phyloP scores from a whole-genome alignment of 352 stramenopile species.

The Thalassiosira hispida region DNA sequence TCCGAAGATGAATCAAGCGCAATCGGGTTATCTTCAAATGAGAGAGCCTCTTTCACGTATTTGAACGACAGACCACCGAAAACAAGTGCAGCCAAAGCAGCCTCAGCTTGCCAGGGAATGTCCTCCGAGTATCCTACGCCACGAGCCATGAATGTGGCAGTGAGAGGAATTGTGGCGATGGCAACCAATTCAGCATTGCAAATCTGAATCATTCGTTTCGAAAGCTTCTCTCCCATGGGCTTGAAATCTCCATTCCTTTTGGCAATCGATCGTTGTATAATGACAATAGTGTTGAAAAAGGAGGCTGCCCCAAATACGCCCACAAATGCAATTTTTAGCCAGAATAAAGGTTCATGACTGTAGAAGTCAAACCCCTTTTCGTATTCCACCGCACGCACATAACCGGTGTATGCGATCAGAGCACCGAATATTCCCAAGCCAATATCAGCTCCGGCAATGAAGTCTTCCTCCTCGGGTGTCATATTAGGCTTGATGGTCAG shows the following conservation, averaged over 20 bases:
- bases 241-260: constrained; percentile 51
- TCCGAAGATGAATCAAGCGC: neutral
- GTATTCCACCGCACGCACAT: constrained; percentile 58
- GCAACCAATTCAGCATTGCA: constrained; percentile 77
- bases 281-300: constrained; percentile 72
- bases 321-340: constrained; percentile 78
- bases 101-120: constrained; percentile 69
- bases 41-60: constrained; percentile 81
- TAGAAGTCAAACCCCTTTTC: constrained; percentile 83
- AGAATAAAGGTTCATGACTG: constrained; percentile 79
- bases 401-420: constrained; percentile 62
- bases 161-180: constrained; percentile 72
- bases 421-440: constrained; percentile 58
- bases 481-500: constrained; percentile 71
- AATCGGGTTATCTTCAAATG: constrained; percentile 57
- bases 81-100: constrained; percentile 46
- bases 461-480: constrained; percentile 65
- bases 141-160: constrained; percentile 76
- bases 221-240: constrained; percentile 70
- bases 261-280: constrained; percentile 61
- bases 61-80: constrained; percentile 63
- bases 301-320: constrained; percentile 46
- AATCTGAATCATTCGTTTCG: constrained; percentile 69
- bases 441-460: constrained; percentile 63
- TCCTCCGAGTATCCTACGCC: constrained; percentile 68